phyloP scores from a whole-genome alignment of 2,329 filamentous ascomycete genomes.

The Talaromyces sp. region DNA sequence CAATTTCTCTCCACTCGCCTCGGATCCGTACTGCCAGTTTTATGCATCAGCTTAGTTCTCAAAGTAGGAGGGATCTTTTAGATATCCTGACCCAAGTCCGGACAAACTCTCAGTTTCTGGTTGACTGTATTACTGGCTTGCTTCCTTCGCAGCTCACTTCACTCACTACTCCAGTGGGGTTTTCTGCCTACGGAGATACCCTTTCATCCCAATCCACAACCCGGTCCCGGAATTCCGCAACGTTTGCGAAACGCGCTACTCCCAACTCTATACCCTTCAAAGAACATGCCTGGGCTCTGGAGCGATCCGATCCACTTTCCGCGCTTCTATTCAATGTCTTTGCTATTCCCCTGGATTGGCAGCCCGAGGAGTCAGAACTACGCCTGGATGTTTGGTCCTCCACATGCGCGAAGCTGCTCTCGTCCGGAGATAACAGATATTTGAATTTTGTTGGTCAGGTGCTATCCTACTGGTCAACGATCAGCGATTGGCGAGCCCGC shows the following conservation, averaged over 20 bases:
- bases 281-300: slow-evolving; percentile 81
- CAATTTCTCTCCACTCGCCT: slow-evolving; percentile 38
- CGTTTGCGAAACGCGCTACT: slow-evolving; percentile 48
- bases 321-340: slow-evolving; percentile 85
- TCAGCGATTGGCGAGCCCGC: slow-evolving; percentile 86
- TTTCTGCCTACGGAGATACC: slow-evolving; percentile 76
- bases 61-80: slow-evolving; percentile 71
- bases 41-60: slow-evolving; percentile 66
- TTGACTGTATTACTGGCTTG: slow-evolving; percentile 73
- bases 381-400: slow-evolving; percentile 85
- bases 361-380: slow-evolving; percentile 75
- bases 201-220: slow-evolving; percentile 66
- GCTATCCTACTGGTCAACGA: slow-evolving; percentile 80
- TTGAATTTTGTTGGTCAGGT: slow-evolving; percentile 80
- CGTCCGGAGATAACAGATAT: slow-evolving; percentile 69
- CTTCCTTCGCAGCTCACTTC: slow-evolving; percentile 72
- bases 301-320: slow-evolving; percentile 81
- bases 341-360: slow-evolving; percentile 76
- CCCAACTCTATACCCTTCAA: slow-evolving; percentile 61
- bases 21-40: slow-evolving; percentile 37
- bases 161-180: slow-evolving; percentile 74
- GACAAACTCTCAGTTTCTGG: slow-evolving; percentile 83
- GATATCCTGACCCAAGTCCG: slow-evolving; percentile 78
- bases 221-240: slow-evolving; percentile 48
- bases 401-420: slow-evolving; percentile 77